phyloP scores from a whole-genome alignment of 2,329 filamentous ascomycete genomes.

The Botrytis cinerea region DNA sequence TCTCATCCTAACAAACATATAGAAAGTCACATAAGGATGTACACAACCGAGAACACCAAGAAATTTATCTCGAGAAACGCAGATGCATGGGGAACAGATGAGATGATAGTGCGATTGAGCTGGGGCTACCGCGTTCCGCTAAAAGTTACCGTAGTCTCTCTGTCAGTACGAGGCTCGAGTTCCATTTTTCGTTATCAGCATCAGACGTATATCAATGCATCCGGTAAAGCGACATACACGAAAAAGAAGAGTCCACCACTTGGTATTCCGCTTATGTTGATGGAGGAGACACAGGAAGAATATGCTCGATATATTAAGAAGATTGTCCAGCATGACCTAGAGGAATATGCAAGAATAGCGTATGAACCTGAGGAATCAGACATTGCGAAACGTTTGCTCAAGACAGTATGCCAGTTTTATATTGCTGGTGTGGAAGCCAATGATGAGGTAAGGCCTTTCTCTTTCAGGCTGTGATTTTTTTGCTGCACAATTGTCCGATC shows the following conservation, averaged over 20 bases:
- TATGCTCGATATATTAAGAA: constrained; percentile 37
- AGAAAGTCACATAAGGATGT: constrained; percentile 39
- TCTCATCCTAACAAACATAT: constrained; percentile 19
- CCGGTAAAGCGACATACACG: constrained; percentile 28
- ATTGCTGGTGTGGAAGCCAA: constrained; percentile 29
- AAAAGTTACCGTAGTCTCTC: constrained; percentile 35
- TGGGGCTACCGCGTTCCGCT: constrained; percentile 38
- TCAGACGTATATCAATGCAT: constrained; percentile 29
- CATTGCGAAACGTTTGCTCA: constrained; percentile 35
- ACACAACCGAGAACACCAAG: constrained; percentile 37
- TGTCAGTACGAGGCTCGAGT: constrained; percentile 32
- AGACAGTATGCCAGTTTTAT: constrained; percentile 34
- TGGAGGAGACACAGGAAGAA: constrained; percentile 38
- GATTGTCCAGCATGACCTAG: constrained; percentile 35
- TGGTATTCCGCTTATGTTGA: constrained; percentile 35
- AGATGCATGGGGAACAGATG: constrained; percentile 36
- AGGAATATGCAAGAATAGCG: constrained; percentile 31
- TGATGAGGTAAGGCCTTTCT: constrained; percentile 33
- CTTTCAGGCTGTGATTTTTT: background rate
- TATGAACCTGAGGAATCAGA: constrained; percentile 36
- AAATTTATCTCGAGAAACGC: constrained; percentile 36
- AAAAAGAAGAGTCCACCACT: constrained; percentile 38
- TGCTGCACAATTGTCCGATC: background rate
- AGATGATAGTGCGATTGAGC: constrained; percentile 32
- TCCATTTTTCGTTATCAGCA: constrained; percentile 35